Conservation (phyloP, 768 basidiomycete genomes). For the Rhizopogon vesiculosus region DNA sequence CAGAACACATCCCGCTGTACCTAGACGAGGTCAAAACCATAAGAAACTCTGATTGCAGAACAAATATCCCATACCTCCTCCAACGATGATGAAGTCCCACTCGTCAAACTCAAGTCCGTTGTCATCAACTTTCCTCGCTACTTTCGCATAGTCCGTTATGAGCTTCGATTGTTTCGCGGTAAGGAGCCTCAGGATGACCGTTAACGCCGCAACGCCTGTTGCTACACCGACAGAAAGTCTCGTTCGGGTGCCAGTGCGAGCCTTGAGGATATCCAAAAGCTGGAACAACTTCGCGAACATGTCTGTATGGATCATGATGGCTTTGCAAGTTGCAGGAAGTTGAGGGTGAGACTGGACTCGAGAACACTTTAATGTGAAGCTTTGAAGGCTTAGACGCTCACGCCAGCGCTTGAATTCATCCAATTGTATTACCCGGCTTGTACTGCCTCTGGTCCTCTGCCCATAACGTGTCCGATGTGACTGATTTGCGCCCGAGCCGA, state of each 20-base stretch:
- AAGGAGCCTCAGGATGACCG: slow-evolving; percentile 1
- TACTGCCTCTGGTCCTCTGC: too few species aligned
- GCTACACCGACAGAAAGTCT: background rate
- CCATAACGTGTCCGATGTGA: too few species aligned
- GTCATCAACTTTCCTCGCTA: slow-evolving; percentile 4
- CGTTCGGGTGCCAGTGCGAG: background rate
- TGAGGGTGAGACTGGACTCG: background rate
- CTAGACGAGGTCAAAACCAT: slow-evolving; percentile 9
- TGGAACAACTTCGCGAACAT: background rate
- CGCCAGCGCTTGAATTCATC: too few species aligned
- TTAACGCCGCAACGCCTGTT: slow-evolving; percentile 7
- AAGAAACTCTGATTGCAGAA: background rate
- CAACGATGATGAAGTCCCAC: slow-evolving; percentile 50
- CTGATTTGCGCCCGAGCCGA: too few species aligned
- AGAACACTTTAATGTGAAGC: too few species aligned
- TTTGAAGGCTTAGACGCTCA: too few species aligned
- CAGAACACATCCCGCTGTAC: slow-evolving; percentile 41
- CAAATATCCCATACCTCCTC: slow-evolving; percentile 39
- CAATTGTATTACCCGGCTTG: too few species aligned
- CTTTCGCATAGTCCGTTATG: slow-evolving; percentile 9
- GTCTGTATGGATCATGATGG: background rate
- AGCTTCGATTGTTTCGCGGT: slow-evolving; percentile 3
- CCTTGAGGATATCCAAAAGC: background rate
- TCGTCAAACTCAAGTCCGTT: slow-evolving; percentile 17
- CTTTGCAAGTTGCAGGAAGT: background rate